Evolutionary conservation across 495 filamentous ascomycete genomes (phyloP), one percentile per base, ranked within the genome.

Genomic region (Cercophora scortea): DNA sequence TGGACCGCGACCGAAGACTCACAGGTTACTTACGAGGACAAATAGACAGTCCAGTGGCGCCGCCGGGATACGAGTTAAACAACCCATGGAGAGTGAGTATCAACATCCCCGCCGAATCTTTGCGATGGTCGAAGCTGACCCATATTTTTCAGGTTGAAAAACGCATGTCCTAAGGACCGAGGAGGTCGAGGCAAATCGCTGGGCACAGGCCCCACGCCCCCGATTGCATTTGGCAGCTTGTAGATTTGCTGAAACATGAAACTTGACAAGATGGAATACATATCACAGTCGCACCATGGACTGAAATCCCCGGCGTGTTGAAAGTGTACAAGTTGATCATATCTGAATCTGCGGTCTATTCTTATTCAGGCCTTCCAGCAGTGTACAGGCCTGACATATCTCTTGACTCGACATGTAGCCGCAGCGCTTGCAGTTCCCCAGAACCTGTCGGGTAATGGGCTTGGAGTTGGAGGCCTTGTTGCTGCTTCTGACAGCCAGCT

Each of bases 351-450:
- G 86, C 17, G 93, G 85, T 35, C 90, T 71, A 60, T 88, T 95
- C 73, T 91, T 94, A 62, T 96, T 97, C 53, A 98, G 67, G 0
- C 88, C 88, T 56, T 97, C 91, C 11, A 98, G 79, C 15, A 98
- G 74, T 51, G 80, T 83, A 70, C 93, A 98, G 1, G 93, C 93
- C 68, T 98, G 94, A 70, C 93, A 98, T 41, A 96, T 80, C n/a
- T 79, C 77, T 66, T 97, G 93, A 62, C 90, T 95, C 0, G 92
- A 96, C 64, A 98, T 85, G 62, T 98, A 98, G 10, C 93, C 93
- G 58, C 93, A 98, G 32, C 81, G 83, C 60, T 79, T 82, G 62
- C 93, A 98, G 57, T 82, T 86, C 6, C 90, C 86, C 52, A 96
- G 76, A n/a, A 79, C 82, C 66, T 97, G 93, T 51, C 70, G 66